A percentile compares a stretch with the other conserved stretches of the same genome.
Conservation (phyloP, 306 rosid species). For the Cicer judaicum region DNA sequence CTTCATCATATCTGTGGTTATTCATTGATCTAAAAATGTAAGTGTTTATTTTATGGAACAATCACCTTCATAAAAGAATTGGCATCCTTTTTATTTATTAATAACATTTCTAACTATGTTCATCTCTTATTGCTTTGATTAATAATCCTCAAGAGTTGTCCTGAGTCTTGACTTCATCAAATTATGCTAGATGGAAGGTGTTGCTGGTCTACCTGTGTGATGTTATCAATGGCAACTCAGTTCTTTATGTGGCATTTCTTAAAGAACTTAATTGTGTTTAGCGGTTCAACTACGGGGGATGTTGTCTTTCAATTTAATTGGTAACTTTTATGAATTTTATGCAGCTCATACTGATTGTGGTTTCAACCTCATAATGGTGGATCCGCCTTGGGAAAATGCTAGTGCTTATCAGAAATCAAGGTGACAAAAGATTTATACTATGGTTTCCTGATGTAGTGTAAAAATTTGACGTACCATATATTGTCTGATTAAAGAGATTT, state of each 20-base stretch:
- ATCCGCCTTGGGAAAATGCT: slow-evolving; percentile 99
- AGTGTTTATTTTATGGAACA: slow-evolving; percentile 14
- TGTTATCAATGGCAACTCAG: slow-evolving; percentile 24
- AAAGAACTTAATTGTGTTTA: slow-evolving; percentile 23
- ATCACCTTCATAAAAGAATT: slow-evolving; percentile 27
- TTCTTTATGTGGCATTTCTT: slow-evolving; percentile 29
- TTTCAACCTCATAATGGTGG: slow-evolving; percentile 78
- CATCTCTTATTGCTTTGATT: slow-evolving; percentile 15
- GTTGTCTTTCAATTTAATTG: not conserved
- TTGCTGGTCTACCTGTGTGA: slow-evolving; percentile 37
- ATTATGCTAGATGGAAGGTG: slow-evolving; percentile 24
- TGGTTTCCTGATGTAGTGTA: slow-evolving; percentile 2
- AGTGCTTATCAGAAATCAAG: slow-evolving; percentile 84
- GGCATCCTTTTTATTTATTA: not conserved
- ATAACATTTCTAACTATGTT: not conserved
- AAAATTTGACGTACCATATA: not conserved
- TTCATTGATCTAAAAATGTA: not conserved
- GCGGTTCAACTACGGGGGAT: not conserved
- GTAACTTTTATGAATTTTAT: slow-evolving; percentile 10
- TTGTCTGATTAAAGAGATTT: slow-evolving; percentile 10
- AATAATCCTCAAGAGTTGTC: slow-evolving; percentile 9
- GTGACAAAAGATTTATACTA: slow-evolving; percentile 41
- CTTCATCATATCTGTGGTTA: slow-evolving; percentile 23
- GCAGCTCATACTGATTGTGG: slow-evolving; percentile 68
- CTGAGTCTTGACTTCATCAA: slow-evolving; percentile 13